Percentiles rank a stretch among this genome's conserved stretches.
phyloP scores from a whole-genome alignment of 2,329 filamentous ascomycete species.

The Cladophialophora carrionii region DNA sequence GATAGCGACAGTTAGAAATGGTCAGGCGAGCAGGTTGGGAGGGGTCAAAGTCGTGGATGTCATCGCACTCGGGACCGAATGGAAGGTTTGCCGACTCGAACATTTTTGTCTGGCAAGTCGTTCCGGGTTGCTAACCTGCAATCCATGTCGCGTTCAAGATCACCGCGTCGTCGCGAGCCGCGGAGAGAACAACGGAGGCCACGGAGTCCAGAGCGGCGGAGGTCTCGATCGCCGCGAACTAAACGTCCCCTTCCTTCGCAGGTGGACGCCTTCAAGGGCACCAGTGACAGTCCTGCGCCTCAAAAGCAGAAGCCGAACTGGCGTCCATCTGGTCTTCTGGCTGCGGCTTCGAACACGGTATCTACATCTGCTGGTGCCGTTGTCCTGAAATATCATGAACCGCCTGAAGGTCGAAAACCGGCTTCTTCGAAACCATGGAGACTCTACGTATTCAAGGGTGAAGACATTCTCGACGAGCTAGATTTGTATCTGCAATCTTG shows the following conservation, averaged over 20 bases:
- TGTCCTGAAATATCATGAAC: slow-evolving; percentile 94
- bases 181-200: slow-evolving; percentile 2
- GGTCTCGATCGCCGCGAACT: slow-evolving; percentile 32
- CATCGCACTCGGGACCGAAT: neutral
- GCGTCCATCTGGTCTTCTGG: slow-evolving; percentile 75
- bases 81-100: slow-evolving; percentile 20
- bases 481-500: slow-evolving; percentile 76
- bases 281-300: slow-evolving; percentile 38
- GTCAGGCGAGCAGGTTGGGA: slow-evolving; percentile 21
- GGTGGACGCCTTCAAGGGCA: slow-evolving; percentile 49
- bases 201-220: slow-evolving; percentile 15
- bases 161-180: slow-evolving; percentile 19
- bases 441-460: slow-evolving; percentile 87
- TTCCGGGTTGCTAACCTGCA: neutral
- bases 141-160: slow-evolving; percentile 27
- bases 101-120: neutral
- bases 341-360: slow-evolving; percentile 84
- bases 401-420: slow-evolving; percentile 87
- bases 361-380: slow-evolving; percentile 66
- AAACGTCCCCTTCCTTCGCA: slow-evolving; percentile 51
- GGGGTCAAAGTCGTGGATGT: slow-evolving; percentile 20
- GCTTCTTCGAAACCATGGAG: slow-evolving; percentile 79
- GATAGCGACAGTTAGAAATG: slow-evolving; percentile 4
- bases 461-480: slow-evolving; percentile 78
- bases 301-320: slow-evolving; percentile 90